Evolutionary conservation across 306 rosid species (phyloP).

Genomic region (Hylodesmum podocarpum): DNA sequence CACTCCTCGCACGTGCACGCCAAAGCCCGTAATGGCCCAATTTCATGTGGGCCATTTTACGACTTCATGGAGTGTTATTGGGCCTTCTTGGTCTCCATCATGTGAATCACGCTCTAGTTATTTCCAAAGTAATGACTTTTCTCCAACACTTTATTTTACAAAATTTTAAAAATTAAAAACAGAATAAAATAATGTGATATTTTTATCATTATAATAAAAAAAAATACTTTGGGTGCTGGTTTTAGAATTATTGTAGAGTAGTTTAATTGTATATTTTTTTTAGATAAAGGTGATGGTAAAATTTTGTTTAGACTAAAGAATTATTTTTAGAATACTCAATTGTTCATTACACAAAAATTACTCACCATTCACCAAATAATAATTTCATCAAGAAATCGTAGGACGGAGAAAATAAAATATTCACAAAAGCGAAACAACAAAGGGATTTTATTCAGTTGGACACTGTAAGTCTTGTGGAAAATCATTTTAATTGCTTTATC

Average conservation of each 20-base stretch:
- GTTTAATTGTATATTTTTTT: too few species aligned
- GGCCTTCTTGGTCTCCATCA: not conserved
- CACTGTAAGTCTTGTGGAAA: not conserved
- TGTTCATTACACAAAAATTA: not conserved
- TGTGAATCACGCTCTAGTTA: not conserved
- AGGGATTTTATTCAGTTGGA: not conserved
- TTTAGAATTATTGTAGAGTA: not conserved
- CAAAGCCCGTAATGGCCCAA: conserved; percentile 19
- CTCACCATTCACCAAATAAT: not conserved
- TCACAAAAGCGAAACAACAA: not conserved
- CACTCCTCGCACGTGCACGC: conserved; percentile 32
- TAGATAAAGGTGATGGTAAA: too few species aligned
- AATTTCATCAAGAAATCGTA: not conserved
- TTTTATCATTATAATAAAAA: not conserved
- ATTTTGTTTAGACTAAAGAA: too few species aligned
- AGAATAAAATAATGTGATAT: not conserved
- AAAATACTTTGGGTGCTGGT: not conserved
- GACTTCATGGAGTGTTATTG: not conserved
- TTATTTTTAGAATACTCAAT: not conserved
- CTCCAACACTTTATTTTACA: not conserved
- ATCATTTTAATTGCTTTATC: not conserved
- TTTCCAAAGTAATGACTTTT: not conserved
- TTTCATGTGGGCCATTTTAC: not conserved
- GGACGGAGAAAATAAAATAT: not conserved
- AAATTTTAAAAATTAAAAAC: not conserved